These are phyloP conservation scores for Claviceps maximensis DNA, from an alignment of 2,329 filamentous ascomycete genomes.

Conservation along the genomic window DNA sequence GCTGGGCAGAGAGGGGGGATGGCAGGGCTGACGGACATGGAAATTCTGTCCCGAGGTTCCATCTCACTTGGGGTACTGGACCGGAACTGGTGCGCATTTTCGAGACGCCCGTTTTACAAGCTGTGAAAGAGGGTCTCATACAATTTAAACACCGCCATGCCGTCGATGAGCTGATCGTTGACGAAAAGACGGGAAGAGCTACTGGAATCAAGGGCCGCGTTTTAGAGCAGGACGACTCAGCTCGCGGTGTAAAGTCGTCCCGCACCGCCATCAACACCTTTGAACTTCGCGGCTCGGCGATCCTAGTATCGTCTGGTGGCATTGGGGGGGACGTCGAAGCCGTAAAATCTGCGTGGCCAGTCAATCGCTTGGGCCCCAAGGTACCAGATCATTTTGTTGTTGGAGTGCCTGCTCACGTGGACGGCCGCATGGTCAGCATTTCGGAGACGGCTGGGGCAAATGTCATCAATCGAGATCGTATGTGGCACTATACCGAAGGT, in stretches of 20 bases:
- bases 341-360: slow-evolving; percentile 44
- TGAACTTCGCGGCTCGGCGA: slow-evolving; percentile 37
- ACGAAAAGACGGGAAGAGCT: slow-evolving; percentile 34
- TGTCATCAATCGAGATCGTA: slow-evolving; percentile 46
- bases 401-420: slow-evolving; percentile 50
- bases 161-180: slow-evolving; percentile 43
- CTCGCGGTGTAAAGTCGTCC: slow-evolving; percentile 38
- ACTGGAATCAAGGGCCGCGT: slow-evolving; percentile 40
- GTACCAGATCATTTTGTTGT: slow-evolving; percentile 43
- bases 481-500: slow-evolving; percentile 56
- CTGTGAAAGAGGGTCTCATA: slow-evolving; percentile 38
- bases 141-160: slow-evolving; percentile 42
- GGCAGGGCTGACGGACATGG: slow-evolving; percentile 44
- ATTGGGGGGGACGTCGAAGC: slow-evolving; percentile 50
- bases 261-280: slow-evolving; percentile 36
- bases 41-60: slow-evolving; percentile 50
- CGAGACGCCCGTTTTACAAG: slow-evolving; percentile 38
- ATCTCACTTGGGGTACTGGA: slow-evolving; percentile 48
- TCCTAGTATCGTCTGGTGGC: slow-evolving; percentile 43
- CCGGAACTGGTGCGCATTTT: slow-evolving; percentile 47
- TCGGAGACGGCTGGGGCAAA: slow-evolving; percentile 37
- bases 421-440: slow-evolving; percentile 49
- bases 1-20: slow-evolving; percentile 48
- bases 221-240: slow-evolving; percentile 35
- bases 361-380: slow-evolving; percentile 41